Evolutionary conservation across 805 yeast genomes (phyloP), one percentile per base, ranked within the genome.

Genomic region (Saccharomyces jurei): DNA sequence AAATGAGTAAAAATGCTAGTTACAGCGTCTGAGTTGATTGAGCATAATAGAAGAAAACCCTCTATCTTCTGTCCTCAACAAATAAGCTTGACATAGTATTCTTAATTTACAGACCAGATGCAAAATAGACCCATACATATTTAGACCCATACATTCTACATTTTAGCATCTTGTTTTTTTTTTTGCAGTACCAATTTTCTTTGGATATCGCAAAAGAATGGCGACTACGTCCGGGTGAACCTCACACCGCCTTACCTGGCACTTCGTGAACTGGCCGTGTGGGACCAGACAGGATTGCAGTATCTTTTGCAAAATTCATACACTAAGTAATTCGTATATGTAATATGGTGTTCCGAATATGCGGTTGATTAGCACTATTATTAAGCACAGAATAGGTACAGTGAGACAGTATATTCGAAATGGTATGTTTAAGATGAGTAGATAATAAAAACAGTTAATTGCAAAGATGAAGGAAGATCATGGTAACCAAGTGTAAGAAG

Each of bases 371-470:
- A 21, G n/a, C 21, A 26, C 22, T 22, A 10, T 9, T 28, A 21
- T n/a, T 22, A 9, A 22, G 6, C 11, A 17, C 1, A 52, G 51
- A 52, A 47, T 29, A 52, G 53, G 30, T 51, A 61, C 64, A 61
- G 64, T 54, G 58, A 60, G 59, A 56, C 58, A 59, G 52, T 55
- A 55, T 57, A 59, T 52, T 60, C 59, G 57, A 61, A 59, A 61
- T 61, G 64, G 64, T 61, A 61, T 61, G 64, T 61, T 36, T 36
- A 9, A 36, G 1, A 36, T 21, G 44, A 36, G 17, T 4, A 17
- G 10, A 17, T 36, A 36, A 36, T 36, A 36, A 17, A 36, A 17
- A n/a, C 9, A n/a, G 44, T 17, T 25, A 36, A 36, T 22, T 4
- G 44, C 25, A 17, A n/a, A 31, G 25, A 36, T 6, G 13, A 36